Evolutionary conservation across 352 stramenopile species (phyloP).

Genomic region (Saprolegnia diclina): DNA sequence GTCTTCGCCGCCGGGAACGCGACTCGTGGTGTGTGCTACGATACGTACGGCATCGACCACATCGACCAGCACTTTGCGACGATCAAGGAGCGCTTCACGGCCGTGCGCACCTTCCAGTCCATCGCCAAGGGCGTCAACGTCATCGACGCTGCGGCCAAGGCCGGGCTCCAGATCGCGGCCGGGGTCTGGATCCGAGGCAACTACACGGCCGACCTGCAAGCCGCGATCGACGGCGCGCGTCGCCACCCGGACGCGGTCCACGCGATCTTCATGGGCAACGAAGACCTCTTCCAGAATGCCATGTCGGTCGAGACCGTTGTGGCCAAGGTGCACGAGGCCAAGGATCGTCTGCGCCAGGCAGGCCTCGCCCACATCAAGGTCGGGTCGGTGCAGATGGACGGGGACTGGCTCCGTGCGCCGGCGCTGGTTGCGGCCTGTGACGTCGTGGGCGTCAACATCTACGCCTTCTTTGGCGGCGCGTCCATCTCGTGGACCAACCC

Average conservation of each 20-base stretch:
- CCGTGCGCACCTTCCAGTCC: constrained; percentile 65
- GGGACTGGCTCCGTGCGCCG: constrained; percentile 40
- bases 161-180: constrained; percentile 47
- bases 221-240: constrained; percentile 31
- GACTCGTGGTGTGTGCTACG: constrained; percentile 22
- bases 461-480: constrained; percentile 54
- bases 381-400: constrained; percentile 52
- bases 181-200: constrained; percentile 45
- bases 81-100: constrained; percentile 35
- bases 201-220: constrained; percentile 36
- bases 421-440: constrained; percentile 32
- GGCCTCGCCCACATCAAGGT: constrained; percentile 31
- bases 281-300: constrained; percentile 36
- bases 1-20: not conserved
- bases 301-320: constrained; percentile 30
- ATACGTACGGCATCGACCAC: constrained; percentile 6
- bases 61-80: constrained; percentile 16
- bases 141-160: constrained; percentile 37
- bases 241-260: constrained; percentile 30
- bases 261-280: constrained; percentile 43
- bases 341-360: constrained; percentile 27
- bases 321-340: constrained; percentile 32
- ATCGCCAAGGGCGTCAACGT: constrained; percentile 49
- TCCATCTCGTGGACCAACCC: constrained; percentile 22
- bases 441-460: constrained; percentile 57